These are phyloP conservation scores for Cornus suecica DNA, from an alignment of 148 eudicot species.

Conservation along the genomic window DNA sequence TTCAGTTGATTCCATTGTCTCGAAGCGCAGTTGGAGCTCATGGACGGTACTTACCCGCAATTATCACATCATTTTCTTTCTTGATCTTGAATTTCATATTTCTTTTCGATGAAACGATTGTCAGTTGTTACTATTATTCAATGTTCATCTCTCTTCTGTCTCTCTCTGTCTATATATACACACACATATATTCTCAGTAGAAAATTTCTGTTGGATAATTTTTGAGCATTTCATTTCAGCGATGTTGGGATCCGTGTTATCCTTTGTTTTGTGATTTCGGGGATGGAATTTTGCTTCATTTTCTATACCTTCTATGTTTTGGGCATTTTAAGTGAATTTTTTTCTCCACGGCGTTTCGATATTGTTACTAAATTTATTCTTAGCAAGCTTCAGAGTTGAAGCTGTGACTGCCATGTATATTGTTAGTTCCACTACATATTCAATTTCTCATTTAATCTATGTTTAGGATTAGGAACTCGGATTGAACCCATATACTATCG, in stretches of 20 bases:
- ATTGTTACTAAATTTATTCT: not conserved
- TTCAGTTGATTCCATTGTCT: slow-evolving; percentile 24
- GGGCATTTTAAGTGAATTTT: not conserved
- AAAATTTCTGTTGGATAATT: too few species aligned
- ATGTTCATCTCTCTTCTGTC: not conserved
- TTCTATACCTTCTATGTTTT: not conserved
- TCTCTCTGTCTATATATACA: too few species aligned
- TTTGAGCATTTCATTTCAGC: too few species aligned
- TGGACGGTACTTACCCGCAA: slow-evolving; percentile 35
- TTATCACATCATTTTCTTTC: not conserved
- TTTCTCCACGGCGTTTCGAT: not conserved
- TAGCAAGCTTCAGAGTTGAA: not conserved
- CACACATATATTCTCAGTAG: too few species aligned
- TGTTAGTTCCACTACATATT: too few species aligned
- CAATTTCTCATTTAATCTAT: not conserved
- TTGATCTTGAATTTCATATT: not conserved
- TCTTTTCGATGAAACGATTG: not conserved
- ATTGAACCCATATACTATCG: not conserved
- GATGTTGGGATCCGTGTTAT: too few species aligned
- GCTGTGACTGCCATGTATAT: not conserved
- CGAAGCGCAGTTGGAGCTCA: slow-evolving; percentile 4
- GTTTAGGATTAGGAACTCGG: not conserved
- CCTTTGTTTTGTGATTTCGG: too few species aligned
- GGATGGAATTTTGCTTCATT: too few species aligned
- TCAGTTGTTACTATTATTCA: not conserved